These are phyloP conservation scores for Solanum appendiculatum DNA, from an alignment of 257 asterid genomes.

Conservation along the genomic window DNA sequence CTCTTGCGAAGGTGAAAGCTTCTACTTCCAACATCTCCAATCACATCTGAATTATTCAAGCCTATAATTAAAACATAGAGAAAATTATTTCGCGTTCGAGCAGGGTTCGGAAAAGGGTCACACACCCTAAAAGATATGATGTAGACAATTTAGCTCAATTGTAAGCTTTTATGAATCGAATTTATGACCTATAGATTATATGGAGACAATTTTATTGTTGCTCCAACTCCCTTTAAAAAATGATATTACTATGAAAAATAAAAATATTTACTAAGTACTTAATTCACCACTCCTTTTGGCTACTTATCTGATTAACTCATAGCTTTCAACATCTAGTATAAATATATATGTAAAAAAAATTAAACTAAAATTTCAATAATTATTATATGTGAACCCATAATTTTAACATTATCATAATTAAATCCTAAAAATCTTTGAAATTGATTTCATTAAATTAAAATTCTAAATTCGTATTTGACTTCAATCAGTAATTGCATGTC, in stretches of 20 bases:
- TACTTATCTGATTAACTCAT: not conserved
- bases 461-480: too few species aligned
- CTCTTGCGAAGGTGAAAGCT: constrained; percentile 49
- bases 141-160: not conserved
- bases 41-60: constrained; percentile 46
- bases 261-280: not conserved
- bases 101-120: not conserved
- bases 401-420: too few species aligned
- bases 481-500: too few species aligned
- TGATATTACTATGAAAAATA: too few species aligned
- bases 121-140: not conserved
- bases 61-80: constrained; percentile 21
- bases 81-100: not conserved
- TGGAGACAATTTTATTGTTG: not conserved
- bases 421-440: too few species aligned
- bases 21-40: constrained; percentile 64
- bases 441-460: too few species aligned
- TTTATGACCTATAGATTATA: not conserved
- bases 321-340: too few species aligned
- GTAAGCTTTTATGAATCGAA: not conserved
- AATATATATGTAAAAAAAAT: too few species aligned
- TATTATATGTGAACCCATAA: too few species aligned
- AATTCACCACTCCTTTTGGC: not conserved
- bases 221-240: too few species aligned
- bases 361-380: too few species aligned